Percentiles rank a stretch among this genome's conserved stretches.
Conservation (phyloP, 768 basidiomycete species). For the Lactifluus pinguis region DNA sequence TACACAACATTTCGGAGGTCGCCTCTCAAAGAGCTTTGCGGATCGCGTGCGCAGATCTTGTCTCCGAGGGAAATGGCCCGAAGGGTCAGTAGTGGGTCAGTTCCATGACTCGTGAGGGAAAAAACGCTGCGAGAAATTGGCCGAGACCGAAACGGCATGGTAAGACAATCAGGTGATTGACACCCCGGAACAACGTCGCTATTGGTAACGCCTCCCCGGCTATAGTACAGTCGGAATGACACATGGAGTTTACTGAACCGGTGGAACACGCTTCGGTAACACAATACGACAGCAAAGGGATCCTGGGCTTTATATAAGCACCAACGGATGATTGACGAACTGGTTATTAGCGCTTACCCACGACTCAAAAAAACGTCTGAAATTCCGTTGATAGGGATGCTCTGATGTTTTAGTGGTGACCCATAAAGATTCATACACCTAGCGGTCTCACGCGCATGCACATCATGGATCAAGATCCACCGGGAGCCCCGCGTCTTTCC, state of each 20-base stretch:
- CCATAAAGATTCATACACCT: neutral
- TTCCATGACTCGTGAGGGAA: neutral
- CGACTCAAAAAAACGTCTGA: neutral
- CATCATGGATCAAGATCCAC: conserved; percentile 19
- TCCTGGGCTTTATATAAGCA: neutral
- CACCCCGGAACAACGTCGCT: neutral
- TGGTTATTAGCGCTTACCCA: neutral
- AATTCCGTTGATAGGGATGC: neutral
- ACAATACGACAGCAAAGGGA: neutral
- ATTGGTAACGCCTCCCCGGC: neutral
- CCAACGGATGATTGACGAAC: neutral
- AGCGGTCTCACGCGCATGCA: neutral
- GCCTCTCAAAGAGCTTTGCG: neutral
- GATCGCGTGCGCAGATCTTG: neutral
- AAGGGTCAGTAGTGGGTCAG: neutral
- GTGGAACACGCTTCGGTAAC: neutral
- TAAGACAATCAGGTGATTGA: neutral
- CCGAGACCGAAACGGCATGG: neutral
- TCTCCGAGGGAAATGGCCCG: neutral
- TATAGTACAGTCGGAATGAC: no score
- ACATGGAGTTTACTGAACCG: neutral
- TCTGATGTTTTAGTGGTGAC: neutral
- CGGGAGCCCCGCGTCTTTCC: conserved; percentile 63
- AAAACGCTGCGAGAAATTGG: neutral
- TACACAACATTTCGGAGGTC: no score